Percentiles rank a stretch among this genome's conserved stretches.
Conservation (phyloP, 2,329 filamentous ascomycete genomes). For the Septoria linicola region DNA sequence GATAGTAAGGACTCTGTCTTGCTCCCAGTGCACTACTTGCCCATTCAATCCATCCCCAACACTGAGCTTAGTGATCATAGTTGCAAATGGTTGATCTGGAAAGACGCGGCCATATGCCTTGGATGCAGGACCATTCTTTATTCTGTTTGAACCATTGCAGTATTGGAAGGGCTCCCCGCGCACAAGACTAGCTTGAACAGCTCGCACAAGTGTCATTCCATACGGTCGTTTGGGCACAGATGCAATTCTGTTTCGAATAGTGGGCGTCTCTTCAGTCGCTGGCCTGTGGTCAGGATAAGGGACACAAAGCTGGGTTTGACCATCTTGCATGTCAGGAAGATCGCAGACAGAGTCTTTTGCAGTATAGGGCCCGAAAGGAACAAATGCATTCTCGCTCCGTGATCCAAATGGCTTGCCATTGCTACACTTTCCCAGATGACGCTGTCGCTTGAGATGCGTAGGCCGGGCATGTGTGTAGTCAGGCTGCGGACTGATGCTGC, state of each 20-base stretch:
- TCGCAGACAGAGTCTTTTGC: constrained; percentile 57
- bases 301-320: constrained; percentile 61
- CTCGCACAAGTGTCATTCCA: constrained; percentile 34
- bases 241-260: constrained; percentile 50
- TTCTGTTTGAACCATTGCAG: constrained; percentile 18
- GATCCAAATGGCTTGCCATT: constrained; percentile 62
- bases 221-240: constrained; percentile 59
- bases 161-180: constrained; percentile 33
- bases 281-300: constrained; percentile 67
- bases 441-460: constrained; percentile 25
- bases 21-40: constrained; percentile 62
- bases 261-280: constrained; percentile 42
- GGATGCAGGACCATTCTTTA: constrained; percentile 21
- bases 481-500: constrained; percentile 57
- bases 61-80: constrained; percentile 57
- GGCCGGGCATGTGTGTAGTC: constrained; percentile 64
- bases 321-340: constrained; percentile 63
- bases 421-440: constrained; percentile 57
- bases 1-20: constrained; percentile 61
- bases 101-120: constrained; percentile 54
- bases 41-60: constrained; percentile 59
- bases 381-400: constrained; percentile 48
- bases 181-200: constrained; percentile 31
- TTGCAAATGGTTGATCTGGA: constrained; percentile 57
- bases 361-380: constrained; percentile 61